Evolutionary conservation across 768 basidiomycete species (phyloP).

Genomic region (Boletellus emodensis): DNA sequence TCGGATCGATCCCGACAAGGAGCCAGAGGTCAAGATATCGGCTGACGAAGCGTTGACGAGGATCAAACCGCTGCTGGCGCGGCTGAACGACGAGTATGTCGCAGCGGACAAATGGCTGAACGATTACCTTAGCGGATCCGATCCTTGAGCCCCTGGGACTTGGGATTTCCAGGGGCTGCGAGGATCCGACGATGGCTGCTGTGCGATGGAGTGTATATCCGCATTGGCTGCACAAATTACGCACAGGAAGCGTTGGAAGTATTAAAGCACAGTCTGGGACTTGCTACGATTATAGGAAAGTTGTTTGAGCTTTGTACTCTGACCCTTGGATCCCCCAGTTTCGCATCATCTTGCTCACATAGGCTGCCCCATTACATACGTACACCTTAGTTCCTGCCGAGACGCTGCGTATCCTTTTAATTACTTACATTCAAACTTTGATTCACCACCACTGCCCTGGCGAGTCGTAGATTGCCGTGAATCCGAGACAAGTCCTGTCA

Average conservation of each 20-base stretch:
- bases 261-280: slow-evolving; percentile 16
- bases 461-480: not conserved
- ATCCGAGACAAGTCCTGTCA: not conserved
- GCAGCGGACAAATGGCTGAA: slow-evolving; percentile 67
- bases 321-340: slow-evolving; percentile 15
- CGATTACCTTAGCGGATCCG: slow-evolving; percentile 25
- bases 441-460: slow-evolving; percentile 5
- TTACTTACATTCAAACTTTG: slow-evolving; percentile 18
- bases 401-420: slow-evolving; percentile 25
- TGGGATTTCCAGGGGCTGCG: not conserved
- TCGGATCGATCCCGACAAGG: slow-evolving; percentile 50
- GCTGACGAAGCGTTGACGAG: slow-evolving; percentile 49
- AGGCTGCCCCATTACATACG: slow-evolving; percentile 19
- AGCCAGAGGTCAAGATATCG: slow-evolving; percentile 39
- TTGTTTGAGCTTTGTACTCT: slow-evolving; percentile 24
- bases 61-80: slow-evolving; percentile 53
- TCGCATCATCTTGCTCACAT: slow-evolving; percentile 15
- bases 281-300: slow-evolving; percentile 17
- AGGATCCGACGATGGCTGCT: slow-evolving; percentile 7
- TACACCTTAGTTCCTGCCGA: slow-evolving; percentile 21
- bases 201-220: slow-evolving; percentile 11
- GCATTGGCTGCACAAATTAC: slow-evolving; percentile 3
- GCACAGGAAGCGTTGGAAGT: slow-evolving; percentile 12
- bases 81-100: slow-evolving; percentile 64
- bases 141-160: slow-evolving; percentile 2